phyloP scores from a whole-genome alignment of 2,329 filamentous ascomycete species.

The Phoma sp. region DNA sequence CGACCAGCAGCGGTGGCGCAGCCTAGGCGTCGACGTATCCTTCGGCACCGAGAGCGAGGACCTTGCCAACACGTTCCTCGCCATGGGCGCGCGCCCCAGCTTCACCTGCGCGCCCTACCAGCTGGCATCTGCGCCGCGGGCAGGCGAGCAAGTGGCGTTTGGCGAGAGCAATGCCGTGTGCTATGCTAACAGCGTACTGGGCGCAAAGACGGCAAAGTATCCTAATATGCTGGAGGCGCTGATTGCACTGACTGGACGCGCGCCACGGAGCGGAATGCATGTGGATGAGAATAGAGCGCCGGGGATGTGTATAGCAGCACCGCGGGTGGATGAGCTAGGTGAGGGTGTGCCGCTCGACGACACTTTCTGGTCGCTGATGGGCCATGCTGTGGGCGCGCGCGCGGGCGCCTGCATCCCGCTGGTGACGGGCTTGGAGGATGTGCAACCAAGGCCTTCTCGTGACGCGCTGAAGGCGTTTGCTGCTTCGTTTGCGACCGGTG shows the following conservation, averaged over 20 bases:
- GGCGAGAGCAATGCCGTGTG: conserved; percentile 56
- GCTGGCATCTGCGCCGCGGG: conserved; percentile 43
- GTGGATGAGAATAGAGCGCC: conserved; percentile 27
- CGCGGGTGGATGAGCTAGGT: background rate
- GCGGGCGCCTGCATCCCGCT: conserved; percentile 44
- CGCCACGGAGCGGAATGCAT: conserved; percentile 40
- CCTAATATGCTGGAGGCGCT: conserved; percentile 55
- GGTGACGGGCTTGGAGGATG: conserved; percentile 43
- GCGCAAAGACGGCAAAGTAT: conserved; percentile 54
- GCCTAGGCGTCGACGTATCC: conserved; percentile 42
- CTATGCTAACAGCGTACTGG: conserved; percentile 55
- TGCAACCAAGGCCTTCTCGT: conserved; percentile 6
- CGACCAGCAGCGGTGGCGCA: conserved; percentile 51
- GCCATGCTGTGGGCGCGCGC: conserved; percentile 46
- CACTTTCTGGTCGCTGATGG: conserved; percentile 49
- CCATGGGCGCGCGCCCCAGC: conserved; percentile 50
- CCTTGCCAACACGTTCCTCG: conserved; percentile 48
- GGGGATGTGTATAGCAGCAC: background rate
- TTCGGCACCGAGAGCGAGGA: conserved; percentile 41
- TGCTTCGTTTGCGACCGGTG: conserved; percentile 53
- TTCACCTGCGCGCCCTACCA: conserved; percentile 56
- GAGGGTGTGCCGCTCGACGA: conserved; percentile 34
- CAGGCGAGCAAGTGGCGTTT: conserved; percentile 53
- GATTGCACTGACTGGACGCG: conserved; percentile 53
- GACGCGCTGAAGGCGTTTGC: conserved; percentile 53